Conservation (phyloP, 768 basidiomycete genomes). For the Fomitopsis pulvina region DNA sequence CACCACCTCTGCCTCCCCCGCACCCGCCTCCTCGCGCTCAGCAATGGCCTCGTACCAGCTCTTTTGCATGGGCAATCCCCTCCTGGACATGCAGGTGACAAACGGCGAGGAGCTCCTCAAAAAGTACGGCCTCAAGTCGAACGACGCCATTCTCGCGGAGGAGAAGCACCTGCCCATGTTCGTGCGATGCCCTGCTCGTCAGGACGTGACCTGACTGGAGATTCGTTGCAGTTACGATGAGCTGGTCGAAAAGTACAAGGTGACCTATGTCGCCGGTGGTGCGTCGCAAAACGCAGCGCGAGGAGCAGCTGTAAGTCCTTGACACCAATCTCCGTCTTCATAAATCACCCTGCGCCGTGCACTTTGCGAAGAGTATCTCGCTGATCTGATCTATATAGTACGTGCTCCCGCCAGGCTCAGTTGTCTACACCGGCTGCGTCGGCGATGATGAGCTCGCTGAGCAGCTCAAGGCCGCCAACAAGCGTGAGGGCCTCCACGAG, state of each 20-base stretch:
- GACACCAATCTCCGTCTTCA: not conserved
- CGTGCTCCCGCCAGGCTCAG: constrained; percentile 78
- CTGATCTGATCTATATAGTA: too few species aligned
- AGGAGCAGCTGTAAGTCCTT: constrained; percentile 79
- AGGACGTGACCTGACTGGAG: not conserved
- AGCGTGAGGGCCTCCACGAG: constrained; percentile 82
- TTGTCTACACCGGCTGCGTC: constrained; percentile 92
- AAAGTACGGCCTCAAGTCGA: constrained; percentile 87
- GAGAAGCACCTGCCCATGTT: constrained; percentile 86
- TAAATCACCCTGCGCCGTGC: not conserved
- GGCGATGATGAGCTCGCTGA: constrained; percentile 89
- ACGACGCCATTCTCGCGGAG: constrained; percentile 94
- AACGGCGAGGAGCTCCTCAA: constrained; percentile 78
- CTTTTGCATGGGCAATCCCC: constrained; percentile 92
- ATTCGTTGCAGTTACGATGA: constrained; percentile 72
- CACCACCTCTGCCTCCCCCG: not conserved
- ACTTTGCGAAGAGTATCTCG: constrained; percentile 8
- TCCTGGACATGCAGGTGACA: constrained; percentile 92
- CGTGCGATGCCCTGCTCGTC: constrained; percentile 18
- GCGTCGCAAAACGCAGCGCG: constrained; percentile 96
- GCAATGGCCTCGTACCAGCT: constrained; percentile 51
- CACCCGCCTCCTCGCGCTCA: not conserved
- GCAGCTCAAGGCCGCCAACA: constrained; percentile 85
- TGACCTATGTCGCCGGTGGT: constrained; percentile 94
- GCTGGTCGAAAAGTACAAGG: constrained; percentile 63